Evolutionary conservation across 2,329 filamentous ascomycete species (phyloP).

Genomic region (Colletotrichum sp.): DNA sequence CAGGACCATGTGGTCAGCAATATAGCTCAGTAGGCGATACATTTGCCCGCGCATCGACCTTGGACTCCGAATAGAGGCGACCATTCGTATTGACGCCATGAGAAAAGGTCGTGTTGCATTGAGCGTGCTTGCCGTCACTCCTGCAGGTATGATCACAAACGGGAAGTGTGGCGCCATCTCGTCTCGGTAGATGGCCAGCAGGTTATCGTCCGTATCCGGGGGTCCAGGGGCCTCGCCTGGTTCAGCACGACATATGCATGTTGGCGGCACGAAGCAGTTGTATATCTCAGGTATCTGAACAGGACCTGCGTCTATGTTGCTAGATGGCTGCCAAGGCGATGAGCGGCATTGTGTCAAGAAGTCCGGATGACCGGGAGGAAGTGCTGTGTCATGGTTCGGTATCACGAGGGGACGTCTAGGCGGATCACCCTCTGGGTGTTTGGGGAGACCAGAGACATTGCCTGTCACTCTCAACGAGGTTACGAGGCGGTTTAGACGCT

Average conservation of each 20-base stretch:
- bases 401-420: neutral
- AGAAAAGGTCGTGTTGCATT: conserved; percentile 49
- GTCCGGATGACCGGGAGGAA: neutral
- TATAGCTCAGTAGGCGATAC: conserved; percentile 48
- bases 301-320: conserved; percentile 24
- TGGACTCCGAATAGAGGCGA: conserved; percentile 51
- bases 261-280: conserved; percentile 49
- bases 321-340: neutral
- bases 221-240: conserved; percentile 41
- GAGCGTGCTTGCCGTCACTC: conserved; percentile 40
- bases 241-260: conserved; percentile 52
- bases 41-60: conserved; percentile 56
- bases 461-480: conserved; percentile 50
- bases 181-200: conserved; percentile 49
- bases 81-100: conserved; percentile 54
- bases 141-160: conserved; percentile 49
- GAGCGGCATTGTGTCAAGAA: neutral
- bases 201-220: conserved; percentile 50
- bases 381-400: neutral
- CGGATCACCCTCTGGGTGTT: neutral
- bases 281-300: conserved; percentile 45
- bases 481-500: conserved; percentile 54
- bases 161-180: conserved; percentile 49
- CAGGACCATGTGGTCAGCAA: conserved; percentile 55
- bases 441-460: conserved; percentile 30